Percentiles rank a stretch among this genome's conserved stretches.
Conservation (phyloP, 1,284 basidiomycete species). For the Inonotus obliquus region DNA sequence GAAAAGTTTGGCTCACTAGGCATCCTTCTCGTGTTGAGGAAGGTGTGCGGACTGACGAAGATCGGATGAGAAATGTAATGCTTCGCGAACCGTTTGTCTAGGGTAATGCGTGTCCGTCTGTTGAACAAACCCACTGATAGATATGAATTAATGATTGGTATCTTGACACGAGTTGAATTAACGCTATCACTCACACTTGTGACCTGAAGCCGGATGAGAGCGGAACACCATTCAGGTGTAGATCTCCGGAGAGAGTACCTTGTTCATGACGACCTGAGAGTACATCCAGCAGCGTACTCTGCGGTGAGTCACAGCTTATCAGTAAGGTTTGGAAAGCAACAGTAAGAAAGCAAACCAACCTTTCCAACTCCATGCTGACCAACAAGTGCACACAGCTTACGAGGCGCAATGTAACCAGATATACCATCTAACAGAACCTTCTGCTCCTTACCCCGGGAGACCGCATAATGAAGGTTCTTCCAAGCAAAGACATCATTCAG, state of each 20-base stretch:
- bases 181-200: slow-evolving; percentile 43
- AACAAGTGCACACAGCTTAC: slow-evolving; percentile 73
- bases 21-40: slow-evolving; percentile 68
- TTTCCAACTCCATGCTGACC: slow-evolving; percentile 80
- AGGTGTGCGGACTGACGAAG: slow-evolving; percentile 73
- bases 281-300: slow-evolving; percentile 82
- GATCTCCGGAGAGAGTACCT: slow-evolving; percentile 77
- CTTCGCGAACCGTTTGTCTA: slow-evolving; percentile 75
- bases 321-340: slow-evolving; percentile 3
- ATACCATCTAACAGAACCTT: slow-evolving; percentile 72
- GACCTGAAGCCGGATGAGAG: slow-evolving; percentile 73
- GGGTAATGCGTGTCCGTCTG: slow-evolving; percentile 76
- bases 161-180: neutral
- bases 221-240: slow-evolving; percentile 71
- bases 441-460: slow-evolving; percentile 52
- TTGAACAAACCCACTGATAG: slow-evolving; percentile 63
- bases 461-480: slow-evolving; percentile 57
- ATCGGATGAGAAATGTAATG: slow-evolving; percentile 76
- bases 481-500: slow-evolving; percentile 52
- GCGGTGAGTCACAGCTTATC: slow-evolving; percentile 26
- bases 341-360: slow-evolving; percentile 37
- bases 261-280: slow-evolving; percentile 76
- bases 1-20: slow-evolving; percentile 44
- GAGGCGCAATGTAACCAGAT: slow-evolving; percentile 79
- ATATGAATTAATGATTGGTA: slow-evolving; percentile 14